Evolutionary conservation across 2,329 filamentous ascomycete species (phyloP).

Genomic region (Ciborinia camelliae): DNA sequence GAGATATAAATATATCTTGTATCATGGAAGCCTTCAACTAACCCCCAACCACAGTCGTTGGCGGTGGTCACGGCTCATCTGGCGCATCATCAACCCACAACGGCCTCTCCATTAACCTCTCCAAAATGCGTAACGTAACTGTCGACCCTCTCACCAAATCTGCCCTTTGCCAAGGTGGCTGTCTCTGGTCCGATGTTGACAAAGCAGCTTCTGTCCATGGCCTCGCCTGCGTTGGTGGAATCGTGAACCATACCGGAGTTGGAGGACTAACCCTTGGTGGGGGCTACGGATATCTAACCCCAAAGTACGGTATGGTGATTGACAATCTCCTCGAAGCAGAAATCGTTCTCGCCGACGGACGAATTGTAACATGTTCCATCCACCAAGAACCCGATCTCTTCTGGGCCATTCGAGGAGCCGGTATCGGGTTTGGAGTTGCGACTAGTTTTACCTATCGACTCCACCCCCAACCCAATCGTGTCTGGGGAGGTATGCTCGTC

Average conservation of each 20-base stretch:
- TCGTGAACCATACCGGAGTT: constrained; percentile 17
- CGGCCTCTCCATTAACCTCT: constrained; percentile 16
- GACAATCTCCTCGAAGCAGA: constrained; percentile 19
- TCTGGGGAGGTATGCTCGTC: constrained; percentile 23
- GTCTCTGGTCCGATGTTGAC: constrained; percentile 23
- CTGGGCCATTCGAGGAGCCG: constrained; percentile 41
- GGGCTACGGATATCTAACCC: constrained; percentile 15
- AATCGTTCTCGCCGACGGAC: constrained; percentile 11
- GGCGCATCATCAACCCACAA: constrained; percentile 7
- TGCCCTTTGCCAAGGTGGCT: constrained; percentile 23
- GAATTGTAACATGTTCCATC: constrained; percentile 43
- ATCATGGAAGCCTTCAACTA: neutral
- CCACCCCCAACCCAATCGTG: constrained; percentile 44
- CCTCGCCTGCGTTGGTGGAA: constrained; percentile 15
- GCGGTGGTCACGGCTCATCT: constrained; percentile 17
- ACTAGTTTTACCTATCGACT: constrained; percentile 18
- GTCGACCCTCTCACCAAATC: constrained; percentile 20
- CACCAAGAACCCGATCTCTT: constrained; percentile 48
- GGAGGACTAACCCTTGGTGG: constrained; percentile 18
- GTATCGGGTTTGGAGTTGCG: constrained; percentile 9
- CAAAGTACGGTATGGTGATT: constrained; percentile 16
- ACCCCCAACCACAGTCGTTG: constrained; percentile 1
- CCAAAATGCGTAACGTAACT: constrained; percentile 23
- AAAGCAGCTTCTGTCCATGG: constrained; percentile 10
- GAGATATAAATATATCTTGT: neutral